Base-by-base conservation (phyloP, 1,284 basidiomycete genomes). In the Waitea zeae region DNA sequence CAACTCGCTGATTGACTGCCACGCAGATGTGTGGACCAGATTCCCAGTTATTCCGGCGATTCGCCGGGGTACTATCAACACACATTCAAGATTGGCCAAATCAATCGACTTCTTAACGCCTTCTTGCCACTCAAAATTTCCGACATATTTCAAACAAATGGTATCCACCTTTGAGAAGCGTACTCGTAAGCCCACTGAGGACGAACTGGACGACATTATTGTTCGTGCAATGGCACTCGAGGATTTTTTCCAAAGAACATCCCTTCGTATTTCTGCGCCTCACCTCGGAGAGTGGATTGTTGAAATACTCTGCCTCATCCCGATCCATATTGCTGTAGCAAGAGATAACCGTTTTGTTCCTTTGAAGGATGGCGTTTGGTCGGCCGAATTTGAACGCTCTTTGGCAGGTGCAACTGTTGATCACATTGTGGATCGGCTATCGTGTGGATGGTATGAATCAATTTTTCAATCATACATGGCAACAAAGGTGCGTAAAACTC, bases 381-480 rank as follows among this genome's bases (percentile, higher is more conserved):
- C 67, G 0, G 39, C 59, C 0, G 59, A 62, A 12, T 46, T 64
- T 6, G 73, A 76, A 44, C 58, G 53, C 30, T 57, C 59, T 0
- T 49, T 73, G 18, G 50, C 76, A 1, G 73, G 73, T 4, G 70
- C 69, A 0, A 64, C 70, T 22, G 63, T 74, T n/a, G 59, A 58
- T 11, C 53, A 53, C 18, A 67, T 75, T n/a, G 62, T 70, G 12
- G 64, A 71, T 38, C n/a, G n/a, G 24, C 45, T 76, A 3, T 64
- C 67, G 0, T 61, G 75, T 37, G 72, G 72, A 2, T 76, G 72
- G 73, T 76, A 73, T 19, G 72, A 76, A 41, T 68, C 67, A 0
- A 52, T 76, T 9, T 67, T 76, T 39, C 61, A 64, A 36, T 71
- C 70, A 0, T 76, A 76, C 38, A 64, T 70, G 63, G 62, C 64